A percentile compares a stretch with the other conserved stretches of the same genome.
These are phyloP conservation scores for Yamadazyma endophytica DNA, from an alignment of 805 yeast species.

Conservation along the genomic window DNA sequence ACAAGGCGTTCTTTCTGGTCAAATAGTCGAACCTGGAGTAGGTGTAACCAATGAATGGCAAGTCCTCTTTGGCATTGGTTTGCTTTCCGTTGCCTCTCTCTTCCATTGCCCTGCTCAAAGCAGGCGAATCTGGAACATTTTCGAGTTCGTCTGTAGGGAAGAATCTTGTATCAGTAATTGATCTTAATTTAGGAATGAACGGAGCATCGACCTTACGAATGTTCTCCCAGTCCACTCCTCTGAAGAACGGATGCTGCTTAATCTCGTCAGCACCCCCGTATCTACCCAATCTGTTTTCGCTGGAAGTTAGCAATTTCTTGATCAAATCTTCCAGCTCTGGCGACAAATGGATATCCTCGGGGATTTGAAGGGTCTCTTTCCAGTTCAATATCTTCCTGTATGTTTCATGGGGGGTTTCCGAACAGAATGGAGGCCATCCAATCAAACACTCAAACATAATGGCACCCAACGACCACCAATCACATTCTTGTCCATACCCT, in stretches of 20 bases:
- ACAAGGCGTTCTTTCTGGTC: constrained; percentile 66
- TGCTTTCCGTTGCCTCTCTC: constrained; percentile 47
- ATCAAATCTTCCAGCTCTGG: constrained; percentile 88
- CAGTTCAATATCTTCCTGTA: constrained; percentile 87
- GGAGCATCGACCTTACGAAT: constrained; percentile 89
- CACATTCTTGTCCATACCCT: constrained; percentile 96
- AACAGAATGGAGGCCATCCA: constrained; percentile 97
- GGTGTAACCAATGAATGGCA: constrained; percentile 97
- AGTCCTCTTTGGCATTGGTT: constrained; percentile 76
- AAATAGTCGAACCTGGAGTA: constrained; percentile 91
- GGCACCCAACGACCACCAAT: constrained; percentile 97
- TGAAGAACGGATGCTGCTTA: constrained; percentile 85
- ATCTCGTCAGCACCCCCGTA: constrained; percentile 91
- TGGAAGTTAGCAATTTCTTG: constrained; percentile 66
- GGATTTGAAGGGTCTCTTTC: constrained; percentile 83
- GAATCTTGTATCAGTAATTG: constrained; percentile 93
- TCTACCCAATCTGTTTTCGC: constrained; percentile 80
- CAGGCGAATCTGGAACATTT: constrained; percentile 79
- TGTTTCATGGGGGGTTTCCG: constrained; percentile 92
- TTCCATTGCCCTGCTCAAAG: constrained; percentile 51
- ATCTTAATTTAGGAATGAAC: constrained; percentile 84
- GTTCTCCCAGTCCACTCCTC: constrained; percentile 94
- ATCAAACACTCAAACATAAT: constrained; percentile 94
- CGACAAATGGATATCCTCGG: constrained; percentile 86
- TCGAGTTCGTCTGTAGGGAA: constrained; percentile 98